phyloP scores from a whole-genome alignment of 164 flowering plant species.

The Tinospora cordifolia region DNA sequence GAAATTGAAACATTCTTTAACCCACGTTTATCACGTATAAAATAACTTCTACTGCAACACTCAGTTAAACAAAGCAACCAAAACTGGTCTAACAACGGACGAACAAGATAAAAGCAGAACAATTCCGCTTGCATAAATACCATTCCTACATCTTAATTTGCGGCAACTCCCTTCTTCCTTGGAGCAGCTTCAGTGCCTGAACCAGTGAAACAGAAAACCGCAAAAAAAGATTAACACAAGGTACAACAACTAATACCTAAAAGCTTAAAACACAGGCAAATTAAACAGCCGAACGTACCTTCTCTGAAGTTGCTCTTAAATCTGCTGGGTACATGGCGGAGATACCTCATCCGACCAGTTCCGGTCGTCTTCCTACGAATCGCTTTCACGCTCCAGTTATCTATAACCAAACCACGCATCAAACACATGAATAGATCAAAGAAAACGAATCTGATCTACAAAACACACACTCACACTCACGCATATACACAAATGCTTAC shows the following conservation, averaged over 20 bases:
- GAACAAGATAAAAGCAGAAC: not conserved
- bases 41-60: not conserved
- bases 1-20: not conserved
- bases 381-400: conserved; percentile 68
- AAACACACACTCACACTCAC: no score
- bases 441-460: not conserved
- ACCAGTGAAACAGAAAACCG: conserved; percentile 2
- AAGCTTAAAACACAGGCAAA: not conserved
- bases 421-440: not conserved
- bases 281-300: conserved; percentile 22
- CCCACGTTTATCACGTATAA: not conserved
- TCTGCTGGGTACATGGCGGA: conserved; percentile 47
- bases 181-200: conserved; percentile 55
- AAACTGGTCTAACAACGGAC: conserved; percentile 4
- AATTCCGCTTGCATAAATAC: not conserved
- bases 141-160: conserved; percentile 19
- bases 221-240: not conserved
- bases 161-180: conserved; percentile 41
- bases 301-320: conserved; percentile 66
- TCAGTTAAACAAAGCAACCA: conserved; percentile 5
- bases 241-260: not conserved
- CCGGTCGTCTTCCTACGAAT: conserved; percentile 63
- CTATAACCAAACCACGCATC: conserved; percentile 15
- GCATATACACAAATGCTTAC: conserved; percentile 11
- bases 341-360: conserved; percentile 62